Conservation (phyloP, 2,329 filamentous ascomycete genomes). For the Scedosporium aurantiacum region DNA sequence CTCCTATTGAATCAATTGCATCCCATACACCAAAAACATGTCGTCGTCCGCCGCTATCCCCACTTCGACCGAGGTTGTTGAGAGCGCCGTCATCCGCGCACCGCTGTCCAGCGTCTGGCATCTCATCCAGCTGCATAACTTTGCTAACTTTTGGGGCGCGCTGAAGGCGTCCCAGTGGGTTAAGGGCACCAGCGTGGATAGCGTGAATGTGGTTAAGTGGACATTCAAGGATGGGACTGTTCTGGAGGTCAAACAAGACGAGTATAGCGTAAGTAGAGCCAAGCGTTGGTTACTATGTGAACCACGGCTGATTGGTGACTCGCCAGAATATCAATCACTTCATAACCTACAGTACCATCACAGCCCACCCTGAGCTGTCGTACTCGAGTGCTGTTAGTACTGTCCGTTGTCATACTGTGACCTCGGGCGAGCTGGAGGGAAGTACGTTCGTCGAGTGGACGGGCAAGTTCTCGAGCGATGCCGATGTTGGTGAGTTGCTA, state of each 20-base stretch:
- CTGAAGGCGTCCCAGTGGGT: constrained; percentile 51
- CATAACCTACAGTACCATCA: constrained; percentile 65
- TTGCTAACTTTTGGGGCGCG: constrained; percentile 55
- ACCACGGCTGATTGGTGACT: neutral
- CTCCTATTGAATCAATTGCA: constrained; percentile 10
- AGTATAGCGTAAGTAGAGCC: constrained; percentile 48
- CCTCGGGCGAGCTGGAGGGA: constrained; percentile 52
- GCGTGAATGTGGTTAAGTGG: constrained; percentile 56
- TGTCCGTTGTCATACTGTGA: constrained; percentile 53
- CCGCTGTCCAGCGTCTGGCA: constrained; percentile 60
- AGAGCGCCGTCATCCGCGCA: constrained; percentile 58
- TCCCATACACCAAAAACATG: neutral
- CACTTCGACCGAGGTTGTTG: constrained; percentile 54
- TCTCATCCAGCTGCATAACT: constrained; percentile 62
- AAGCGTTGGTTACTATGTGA: neutral
- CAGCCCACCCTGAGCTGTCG: constrained; percentile 49
- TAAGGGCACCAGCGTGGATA: constrained; percentile 49
- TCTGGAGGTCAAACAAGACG: constrained; percentile 65
- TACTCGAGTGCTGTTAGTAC: constrained; percentile 59
- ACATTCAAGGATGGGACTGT: constrained; percentile 59
- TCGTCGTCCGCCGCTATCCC: constrained; percentile 34
- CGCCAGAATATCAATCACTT: constrained; percentile 57
- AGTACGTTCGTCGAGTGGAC: constrained; percentile 60
- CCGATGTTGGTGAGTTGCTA: constrained; percentile 49
- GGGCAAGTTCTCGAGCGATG: constrained; percentile 59